Percentiles rank a stretch among this genome's conserved stretches.
These are phyloP conservation scores for Colletotrichum orchidophilum DNA, from an alignment of 2,329 filamentous ascomycete genomes.

Conservation along the genomic window DNA sequence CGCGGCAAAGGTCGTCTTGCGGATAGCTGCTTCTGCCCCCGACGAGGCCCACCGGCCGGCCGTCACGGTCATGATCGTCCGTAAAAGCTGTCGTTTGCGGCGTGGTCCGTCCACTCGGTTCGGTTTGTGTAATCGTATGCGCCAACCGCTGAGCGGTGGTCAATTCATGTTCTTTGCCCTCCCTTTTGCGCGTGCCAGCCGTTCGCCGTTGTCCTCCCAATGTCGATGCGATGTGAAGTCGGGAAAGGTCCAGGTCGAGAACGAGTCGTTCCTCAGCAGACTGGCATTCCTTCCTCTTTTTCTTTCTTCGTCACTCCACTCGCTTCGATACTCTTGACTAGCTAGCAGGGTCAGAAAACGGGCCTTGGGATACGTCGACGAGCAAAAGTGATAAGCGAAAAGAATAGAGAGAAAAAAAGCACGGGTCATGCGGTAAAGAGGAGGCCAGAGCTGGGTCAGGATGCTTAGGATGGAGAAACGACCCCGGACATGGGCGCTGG, in stretches of 20 bases:
- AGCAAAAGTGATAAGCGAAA: constrained; percentile 12
- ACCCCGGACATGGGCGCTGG: constrained; percentile 4
- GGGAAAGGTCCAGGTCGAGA: not conserved
- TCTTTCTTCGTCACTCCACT: not conserved
- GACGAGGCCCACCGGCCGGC: not conserved
- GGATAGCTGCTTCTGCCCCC: not conserved
- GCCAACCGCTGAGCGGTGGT: constrained; percentile 28
- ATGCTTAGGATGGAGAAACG: constrained; percentile 22
- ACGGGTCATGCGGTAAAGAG: constrained; percentile 30
- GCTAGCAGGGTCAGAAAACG: constrained; percentile 5
- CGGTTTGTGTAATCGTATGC: constrained; percentile 20
- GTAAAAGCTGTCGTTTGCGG: not conserved
- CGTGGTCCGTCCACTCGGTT: constrained; percentile 12
- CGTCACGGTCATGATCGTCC: not conserved
- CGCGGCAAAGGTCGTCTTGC: constrained; percentile 14
- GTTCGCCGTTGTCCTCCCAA: not conserved
- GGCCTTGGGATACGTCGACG: constrained; percentile 9
- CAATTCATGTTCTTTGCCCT: constrained; percentile 18
- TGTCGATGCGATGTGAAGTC: not conserved
- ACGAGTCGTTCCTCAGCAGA: not conserved
- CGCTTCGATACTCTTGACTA: not conserved
- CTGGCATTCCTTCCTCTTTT: not conserved
- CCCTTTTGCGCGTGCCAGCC: not conserved
- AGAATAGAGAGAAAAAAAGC: constrained; percentile 12
- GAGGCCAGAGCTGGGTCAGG: constrained; percentile 20